Percentiles rank a stretch among this genome's conserved stretches.
Evolutionary conservation across 1,284 basidiomycete genomes (phyloP).

Genomic region (Moesziomyces antarcticus): DNA sequence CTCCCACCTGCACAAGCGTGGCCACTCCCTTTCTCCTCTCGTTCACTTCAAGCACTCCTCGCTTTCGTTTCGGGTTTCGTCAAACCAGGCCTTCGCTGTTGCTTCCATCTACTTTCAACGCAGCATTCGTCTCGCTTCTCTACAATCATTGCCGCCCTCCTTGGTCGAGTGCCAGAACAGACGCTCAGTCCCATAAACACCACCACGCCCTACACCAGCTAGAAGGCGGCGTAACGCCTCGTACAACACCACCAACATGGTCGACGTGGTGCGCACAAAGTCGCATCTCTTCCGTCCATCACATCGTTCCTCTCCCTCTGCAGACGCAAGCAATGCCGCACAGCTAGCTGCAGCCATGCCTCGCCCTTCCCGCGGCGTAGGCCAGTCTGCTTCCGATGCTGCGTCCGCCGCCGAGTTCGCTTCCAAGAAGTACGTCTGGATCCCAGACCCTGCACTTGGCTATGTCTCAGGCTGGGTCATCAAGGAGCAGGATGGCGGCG

Average conservation of each 20-base stretch:
- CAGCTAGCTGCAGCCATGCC: conserved; percentile 50
- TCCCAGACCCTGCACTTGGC: conserved; percentile 86
- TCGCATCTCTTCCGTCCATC: conserved; percentile 44
- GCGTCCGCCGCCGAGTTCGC: conserved; percentile 86
- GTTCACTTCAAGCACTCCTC: too few species aligned
- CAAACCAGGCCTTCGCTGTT: too few species aligned
- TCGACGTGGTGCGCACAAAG: conserved; percentile 53
- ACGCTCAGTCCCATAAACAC: neutral
- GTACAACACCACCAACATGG: conserved; percentile 25
- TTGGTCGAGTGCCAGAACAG: too few species aligned
- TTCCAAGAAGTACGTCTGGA: conserved; percentile 97
- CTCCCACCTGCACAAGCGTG: neutral
- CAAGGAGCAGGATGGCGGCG: conserved; percentile 77
- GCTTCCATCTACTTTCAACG: too few species aligned
- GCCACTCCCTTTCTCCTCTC: neutral
- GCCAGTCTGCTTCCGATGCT: conserved; percentile 59
- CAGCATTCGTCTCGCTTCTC: too few species aligned
- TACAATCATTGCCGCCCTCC: too few species aligned
- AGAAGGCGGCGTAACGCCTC: neutral
- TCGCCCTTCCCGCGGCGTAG: conserved; percentile 34
- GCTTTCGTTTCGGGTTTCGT: too few species aligned
- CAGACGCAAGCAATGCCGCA: conserved; percentile 41
- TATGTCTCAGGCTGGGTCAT: conserved; percentile 91
- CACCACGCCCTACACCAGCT: neutral
- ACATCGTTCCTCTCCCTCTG: conserved; percentile 41